These are phyloP conservation scores for Eucalyptus erythrocorys DNA, from an alignment of 345 rosid species.

Conservation along the genomic window DNA sequence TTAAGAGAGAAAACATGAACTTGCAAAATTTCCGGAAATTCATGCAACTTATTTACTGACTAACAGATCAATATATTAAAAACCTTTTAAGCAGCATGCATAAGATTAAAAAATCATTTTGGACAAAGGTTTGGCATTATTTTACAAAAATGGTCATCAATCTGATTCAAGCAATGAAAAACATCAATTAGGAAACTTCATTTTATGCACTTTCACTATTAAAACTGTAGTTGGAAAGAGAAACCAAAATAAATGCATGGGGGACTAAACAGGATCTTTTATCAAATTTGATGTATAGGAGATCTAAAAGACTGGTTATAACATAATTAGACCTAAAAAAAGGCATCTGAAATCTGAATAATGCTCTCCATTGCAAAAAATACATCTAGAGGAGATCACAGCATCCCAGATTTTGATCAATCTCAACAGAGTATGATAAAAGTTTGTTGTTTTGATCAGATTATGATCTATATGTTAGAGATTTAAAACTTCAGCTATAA, in stretches of 20 bases:
- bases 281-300: background rate
- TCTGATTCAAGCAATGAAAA: background rate
- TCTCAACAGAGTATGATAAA: background rate
- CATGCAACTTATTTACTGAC: background rate
- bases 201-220: background rate
- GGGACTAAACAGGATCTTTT: background rate
- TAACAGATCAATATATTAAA: background rate
- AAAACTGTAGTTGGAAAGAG: background rate
- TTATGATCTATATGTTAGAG: background rate
- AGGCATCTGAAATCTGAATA: background rate
- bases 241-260: background rate
- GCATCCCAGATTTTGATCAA: background rate
- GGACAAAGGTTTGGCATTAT: background rate
- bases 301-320: background rate
- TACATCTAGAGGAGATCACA: background rate
- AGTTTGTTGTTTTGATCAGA: background rate
- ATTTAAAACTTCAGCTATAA: background rate
- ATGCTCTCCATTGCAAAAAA: background rate
- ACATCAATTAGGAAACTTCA: background rate
- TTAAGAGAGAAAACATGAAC: background rate
- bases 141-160: background rate
- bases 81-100: background rate
- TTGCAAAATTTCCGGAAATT: background rate
- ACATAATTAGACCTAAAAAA: background rate
- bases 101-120: background rate